phyloP scores from a whole-genome alignment of 495 filamentous ascomycete species.

The Amphirosellinia nigrospora region DNA sequence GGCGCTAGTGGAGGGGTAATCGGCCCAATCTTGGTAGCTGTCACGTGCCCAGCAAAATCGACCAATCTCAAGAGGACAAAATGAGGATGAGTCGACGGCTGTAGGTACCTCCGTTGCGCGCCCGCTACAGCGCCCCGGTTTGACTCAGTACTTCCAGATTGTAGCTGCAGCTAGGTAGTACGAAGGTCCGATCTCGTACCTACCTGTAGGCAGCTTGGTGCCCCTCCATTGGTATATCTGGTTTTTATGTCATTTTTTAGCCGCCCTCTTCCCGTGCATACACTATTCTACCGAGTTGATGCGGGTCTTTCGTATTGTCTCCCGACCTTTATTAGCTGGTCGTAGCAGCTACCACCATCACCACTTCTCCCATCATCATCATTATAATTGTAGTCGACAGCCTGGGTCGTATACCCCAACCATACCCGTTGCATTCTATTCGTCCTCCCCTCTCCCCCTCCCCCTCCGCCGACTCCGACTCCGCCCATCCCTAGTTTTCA shows the following conservation, averaged over 20 bases:
- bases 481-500: too few relatives aligned
- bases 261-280: neutral
- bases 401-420: neutral
- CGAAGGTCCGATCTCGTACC: conserved; percentile 23
- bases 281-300: conserved; percentile 17
- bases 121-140: too few relatives aligned
- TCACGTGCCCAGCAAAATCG: neutral
- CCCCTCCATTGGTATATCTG: conserved; percentile 15
- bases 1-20: conserved; percentile 22
- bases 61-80: neutral
- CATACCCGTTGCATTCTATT: neutral
- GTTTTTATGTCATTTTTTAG: neutral
- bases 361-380: too few relatives aligned
- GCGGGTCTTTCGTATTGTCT: conserved; percentile 14
- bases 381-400: neutral
- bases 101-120: neutral
- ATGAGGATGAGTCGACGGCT: conserved; percentile 16
- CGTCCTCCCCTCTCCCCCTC: neutral
- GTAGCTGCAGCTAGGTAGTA: neutral
- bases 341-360: conserved; percentile 6
- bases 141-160: neutral
- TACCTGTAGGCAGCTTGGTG: neutral
- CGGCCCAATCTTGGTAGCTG: neutral
- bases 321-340: conserved; percentile 20
- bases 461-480: neutral